Base-by-base conservation (phyloP, 164 flowering plant genomes). In the grape (Vitis vinifera) region DNA sequence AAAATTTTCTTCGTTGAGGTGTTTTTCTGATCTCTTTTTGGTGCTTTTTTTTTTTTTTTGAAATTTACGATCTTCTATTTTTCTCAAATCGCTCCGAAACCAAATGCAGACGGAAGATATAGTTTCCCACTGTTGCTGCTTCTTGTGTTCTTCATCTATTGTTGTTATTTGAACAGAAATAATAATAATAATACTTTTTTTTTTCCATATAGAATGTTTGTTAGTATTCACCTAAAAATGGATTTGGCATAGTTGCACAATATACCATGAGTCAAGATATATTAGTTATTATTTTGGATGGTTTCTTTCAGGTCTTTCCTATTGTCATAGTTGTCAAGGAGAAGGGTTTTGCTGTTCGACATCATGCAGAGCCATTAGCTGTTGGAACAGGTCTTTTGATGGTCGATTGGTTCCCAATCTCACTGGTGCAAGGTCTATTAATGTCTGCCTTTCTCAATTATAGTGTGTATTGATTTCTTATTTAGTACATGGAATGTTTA, bases 261-360 rank as follows among this genome's bases (percentile, higher is more conserved):
- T 3, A 2, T 37, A 3, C 44, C 44, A 37, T 3, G 44, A 50
- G 23, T 15, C 44, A 10, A n/a, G 44, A 48, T 30, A 17, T 23
- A 55, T 29, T 30, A 44, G 13, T 13, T 27, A 16, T 50, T 4
- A 56, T 55, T 51, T 48, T 61, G 8, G 16, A 31, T 64, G 48
- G 17, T 10, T 59, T 1, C 53, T 60, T 66, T 59, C 77, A 80
- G 76, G 76, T 16, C 17, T 62, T 59, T 67, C 69, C 17, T 31
- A 56, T 17, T 71, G 77, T 72, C 71, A 64, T 55, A 59, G 52
- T 63, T 76, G 75, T 67, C 72, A 72, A 62, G 66, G 68, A 48
- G 91, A 84, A 51, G 84, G 81, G n/a, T 30, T 73, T 71, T 67
- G 66, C 69, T 81, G 78, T 72, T 81, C 84, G 2, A 71, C 81